Percentiles rank a stretch among this genome's conserved stretches.
These are phyloP conservation scores for Aspergillus fructus DNA, from an alignment of 2,329 filamentous ascomycete species.

Conservation along the genomic window DNA sequence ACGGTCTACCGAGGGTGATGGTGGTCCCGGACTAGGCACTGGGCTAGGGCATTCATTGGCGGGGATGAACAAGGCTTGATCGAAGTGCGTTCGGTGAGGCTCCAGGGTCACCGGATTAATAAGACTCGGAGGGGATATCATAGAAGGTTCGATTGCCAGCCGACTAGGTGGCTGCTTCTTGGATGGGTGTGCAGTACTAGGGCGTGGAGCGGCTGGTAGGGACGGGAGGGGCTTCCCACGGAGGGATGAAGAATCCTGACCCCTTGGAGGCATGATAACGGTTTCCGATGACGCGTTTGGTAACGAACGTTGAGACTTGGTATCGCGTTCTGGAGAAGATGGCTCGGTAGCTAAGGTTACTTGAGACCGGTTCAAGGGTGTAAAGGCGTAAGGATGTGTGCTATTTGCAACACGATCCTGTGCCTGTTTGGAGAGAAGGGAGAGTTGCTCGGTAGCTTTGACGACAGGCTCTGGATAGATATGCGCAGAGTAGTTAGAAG, in stretches of 20 bases:
- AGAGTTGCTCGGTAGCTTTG: constrained; percentile 29
- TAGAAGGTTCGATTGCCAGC: constrained; percentile 36
- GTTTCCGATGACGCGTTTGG: constrained; percentile 29
- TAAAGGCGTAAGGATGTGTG: constrained; percentile 26
- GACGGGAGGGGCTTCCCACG: constrained; percentile 34
- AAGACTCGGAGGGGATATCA: constrained; percentile 39
- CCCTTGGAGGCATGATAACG: constrained; percentile 30
- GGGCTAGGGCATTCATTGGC: constrained; percentile 38
- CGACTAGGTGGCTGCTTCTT: constrained; percentile 27
- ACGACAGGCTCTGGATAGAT: constrained; percentile 29
- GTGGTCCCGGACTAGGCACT: constrained; percentile 32
- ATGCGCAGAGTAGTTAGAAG: constrained; percentile 34
- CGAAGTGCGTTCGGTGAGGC: constrained; percentile 39
- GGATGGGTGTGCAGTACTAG: constrained; percentile 15
- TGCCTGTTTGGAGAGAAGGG: constrained; percentile 23
- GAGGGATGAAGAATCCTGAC: constrained; percentile 27
- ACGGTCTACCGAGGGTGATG: constrained; percentile 32
- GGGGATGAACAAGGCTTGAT: constrained; percentile 41
- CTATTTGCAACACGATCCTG: constrained; percentile 18
- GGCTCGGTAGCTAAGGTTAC: constrained; percentile 24
- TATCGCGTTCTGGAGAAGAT: constrained; percentile 24
- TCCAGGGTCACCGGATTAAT: constrained; percentile 41
- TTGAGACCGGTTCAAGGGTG: constrained; percentile 18
- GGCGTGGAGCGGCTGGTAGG: constrained; percentile 29
- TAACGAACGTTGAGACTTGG: constrained; percentile 16